These are phyloP conservation scores for Pyracantha coccinea DNA, from an alignment of 331 rosid genomes.

Conservation along the genomic window DNA sequence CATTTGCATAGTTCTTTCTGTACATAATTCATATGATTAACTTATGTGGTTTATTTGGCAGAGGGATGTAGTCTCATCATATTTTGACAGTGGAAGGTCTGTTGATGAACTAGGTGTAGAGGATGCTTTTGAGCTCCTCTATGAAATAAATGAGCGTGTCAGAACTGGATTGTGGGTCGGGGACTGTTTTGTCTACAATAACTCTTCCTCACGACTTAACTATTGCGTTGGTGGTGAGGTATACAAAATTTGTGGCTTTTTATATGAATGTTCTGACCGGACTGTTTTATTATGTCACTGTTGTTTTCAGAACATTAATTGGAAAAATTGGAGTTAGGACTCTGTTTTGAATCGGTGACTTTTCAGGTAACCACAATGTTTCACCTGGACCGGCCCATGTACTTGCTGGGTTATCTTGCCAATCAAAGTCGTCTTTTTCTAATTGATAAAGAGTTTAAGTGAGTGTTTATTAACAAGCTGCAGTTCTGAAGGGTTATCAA, in stretches of 20 bases:
- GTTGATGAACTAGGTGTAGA: conserved; percentile 47
- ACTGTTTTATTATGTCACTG: neutral
- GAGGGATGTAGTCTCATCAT: conserved; percentile 39
- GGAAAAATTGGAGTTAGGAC: neutral
- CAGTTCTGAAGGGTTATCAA: neutral
- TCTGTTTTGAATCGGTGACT: neutral
- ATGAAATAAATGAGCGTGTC: conserved; percentile 42
- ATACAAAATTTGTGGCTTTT: neutral
- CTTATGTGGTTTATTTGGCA: conserved; percentile 21
- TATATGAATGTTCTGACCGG: neutral
- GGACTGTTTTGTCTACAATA: conserved; percentile 41
- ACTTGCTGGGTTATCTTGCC: conserved; percentile 44
- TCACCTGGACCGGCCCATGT: conserved; percentile 51
- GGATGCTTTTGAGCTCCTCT: conserved; percentile 44
- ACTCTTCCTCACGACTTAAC: conserved; percentile 37
- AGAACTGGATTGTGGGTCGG: conserved; percentile 54
- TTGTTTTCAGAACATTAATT: neutral
- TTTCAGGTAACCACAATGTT: conserved; percentile 51
- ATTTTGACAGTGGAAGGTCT: conserved; percentile 34
- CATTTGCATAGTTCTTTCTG: neutral
- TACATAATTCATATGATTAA: neutral
- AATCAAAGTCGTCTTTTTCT: conserved; percentile 44
- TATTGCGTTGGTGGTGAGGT: conserved; percentile 58
- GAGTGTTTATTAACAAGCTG: conserved; percentile 8
- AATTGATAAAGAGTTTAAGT: conserved; percentile 49